Evolutionary conservation across 2,329 filamentous ascomycete species (phyloP), one percentile per base, ranked within the genome.

Genomic region (Ascochyta koolunga): DNA sequence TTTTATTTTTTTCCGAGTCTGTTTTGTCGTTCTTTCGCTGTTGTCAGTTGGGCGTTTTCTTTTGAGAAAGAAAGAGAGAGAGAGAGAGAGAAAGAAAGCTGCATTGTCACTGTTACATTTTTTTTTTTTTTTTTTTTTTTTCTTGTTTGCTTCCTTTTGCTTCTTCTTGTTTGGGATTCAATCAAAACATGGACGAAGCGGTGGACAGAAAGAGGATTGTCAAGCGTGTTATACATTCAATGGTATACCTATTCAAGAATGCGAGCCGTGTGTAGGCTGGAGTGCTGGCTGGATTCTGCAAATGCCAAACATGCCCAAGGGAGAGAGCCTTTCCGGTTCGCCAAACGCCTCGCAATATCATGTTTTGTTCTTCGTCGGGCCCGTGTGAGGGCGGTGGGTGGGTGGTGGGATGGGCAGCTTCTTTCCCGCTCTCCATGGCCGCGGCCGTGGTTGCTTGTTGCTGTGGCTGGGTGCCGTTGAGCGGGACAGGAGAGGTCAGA

Each of bases 261-360:
- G 15, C 15, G 45, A 36, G 33, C 24, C 36, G 29, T 39, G 10
- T 31, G n/a, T 11, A 42, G 46, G 52, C 48, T 40, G 25, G 37
- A 22, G 31, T 48, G 45, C 33, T 49, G 49, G 42, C 45, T 50
- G n/a, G n/a, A n/a, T 51, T 58, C 11, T 55, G 56, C 50, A 56
- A 47, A 55, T 60, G 52, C 54, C 53, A 53, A 57, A 40, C 42
- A 32, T 41, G 40, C 50, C 38, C 32, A 52, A 43, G 31, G 48
- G 43, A n/a, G 29, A 15, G 29, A 9, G 50, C 38, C 53, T 60
- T 44, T 41, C 59, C 61, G 35, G 24, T 62, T 66, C 65, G 63
- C 64, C 64, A 65, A 68, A 69, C 66, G 66, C 66, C 66, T 63
- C 54, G 65, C 64, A 62, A 61, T 61, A 67, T 66, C 64, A 65